Evolutionary conservation across 106 monocot genomes (phyloP), one percentile per base, ranked within the genome.

Genomic region (Dioscorea zingiberensis): DNA sequence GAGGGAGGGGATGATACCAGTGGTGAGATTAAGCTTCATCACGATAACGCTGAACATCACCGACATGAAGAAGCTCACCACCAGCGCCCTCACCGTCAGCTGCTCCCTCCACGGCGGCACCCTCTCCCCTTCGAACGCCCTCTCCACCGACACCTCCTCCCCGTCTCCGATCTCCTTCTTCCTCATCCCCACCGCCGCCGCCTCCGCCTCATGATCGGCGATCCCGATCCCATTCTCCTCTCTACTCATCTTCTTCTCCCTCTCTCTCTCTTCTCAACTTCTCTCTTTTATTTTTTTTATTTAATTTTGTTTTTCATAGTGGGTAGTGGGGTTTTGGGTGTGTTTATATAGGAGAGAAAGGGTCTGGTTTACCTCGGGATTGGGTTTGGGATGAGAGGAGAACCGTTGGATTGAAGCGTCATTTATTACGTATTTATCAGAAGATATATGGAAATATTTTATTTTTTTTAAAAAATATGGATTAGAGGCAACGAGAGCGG

Each of bases 1-100:
- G 44, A 87, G 80, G 7, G 87, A 87, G 16, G 87, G 87, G 38
- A 87, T 72, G 72, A 87, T 77, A 2, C 87, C 87, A 18, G 83
- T 77, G 21, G 83, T 87, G 58, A 87, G 80, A 38, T 80, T 87
- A 1, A 87, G 72, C 83, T 87, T 87, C 80, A 80, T 83, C 15
- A 80, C 77, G 74, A 87, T 80, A 21, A 83, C 71, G 65, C 74
- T 71, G 56, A 87, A 69, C 77, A 83, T 80, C 64, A 80, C 45
- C n/a, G 70, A 76, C 0, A 87, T 61, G 25, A 72, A 25, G 54
- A 69, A 44, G 74, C 87, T 87, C 18, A 87, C 80, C 13, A 60
- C 77, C 44, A 87, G 67, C n/a, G 78, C 71, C 12, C 86, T 48
- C n/a, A 71, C 25, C 6, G 85, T 79, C 57, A 87, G 71, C 74